Conservation (phyloP, 2,329 filamentous ascomycete species). For the Fusarium camptoceras region DNA sequence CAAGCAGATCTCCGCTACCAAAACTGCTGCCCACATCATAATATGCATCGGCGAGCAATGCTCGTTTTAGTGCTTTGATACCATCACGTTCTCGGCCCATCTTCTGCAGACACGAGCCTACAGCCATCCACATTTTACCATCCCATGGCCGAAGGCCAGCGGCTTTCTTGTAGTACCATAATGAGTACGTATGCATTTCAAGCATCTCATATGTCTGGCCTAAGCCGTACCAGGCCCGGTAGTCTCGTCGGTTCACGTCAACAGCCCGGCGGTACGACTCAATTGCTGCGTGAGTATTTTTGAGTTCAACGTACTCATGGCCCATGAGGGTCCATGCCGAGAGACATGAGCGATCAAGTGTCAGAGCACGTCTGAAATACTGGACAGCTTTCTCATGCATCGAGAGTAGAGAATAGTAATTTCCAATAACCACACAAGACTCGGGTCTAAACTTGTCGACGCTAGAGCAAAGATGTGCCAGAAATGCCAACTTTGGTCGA, state of each 20-base stretch:
- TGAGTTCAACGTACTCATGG: constrained; percentile 98
- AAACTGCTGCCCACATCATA: constrained; percentile 75
- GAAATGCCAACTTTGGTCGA: constrained; percentile 88
- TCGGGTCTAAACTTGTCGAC: constrained; percentile 97
- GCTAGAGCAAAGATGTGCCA: constrained; percentile 89
- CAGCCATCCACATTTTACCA: constrained; percentile 98
- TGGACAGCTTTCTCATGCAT: constrained; percentile 98
- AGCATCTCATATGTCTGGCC: constrained; percentile 98
- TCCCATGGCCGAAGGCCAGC: constrained; percentile 95
- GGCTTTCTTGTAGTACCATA: constrained; percentile 98
- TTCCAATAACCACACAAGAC: constrained; percentile 95
- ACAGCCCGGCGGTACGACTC: constrained; percentile 96
- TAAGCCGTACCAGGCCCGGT: constrained; percentile 96
- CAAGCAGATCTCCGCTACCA: constrained; percentile 60
- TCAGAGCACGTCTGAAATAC: constrained; percentile 94
- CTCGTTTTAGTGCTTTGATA: constrained; percentile 94
- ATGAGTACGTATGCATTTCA: constrained; percentile 96
- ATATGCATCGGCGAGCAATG: constrained; percentile 87
- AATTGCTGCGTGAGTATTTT: constrained; percentile 97
- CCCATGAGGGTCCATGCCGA: constrained; percentile 99
- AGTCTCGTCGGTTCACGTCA: constrained; percentile 95
- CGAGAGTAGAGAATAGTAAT: constrained; percentile 94
- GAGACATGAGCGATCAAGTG: constrained; percentile 88
- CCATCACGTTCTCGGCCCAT: constrained; percentile 89
- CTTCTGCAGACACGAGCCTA: constrained; percentile 90